Evolutionary conservation across 192 early-diverging fungal genomes (phyloP).

Genomic region (Chytriomyces sp.): DNA sequence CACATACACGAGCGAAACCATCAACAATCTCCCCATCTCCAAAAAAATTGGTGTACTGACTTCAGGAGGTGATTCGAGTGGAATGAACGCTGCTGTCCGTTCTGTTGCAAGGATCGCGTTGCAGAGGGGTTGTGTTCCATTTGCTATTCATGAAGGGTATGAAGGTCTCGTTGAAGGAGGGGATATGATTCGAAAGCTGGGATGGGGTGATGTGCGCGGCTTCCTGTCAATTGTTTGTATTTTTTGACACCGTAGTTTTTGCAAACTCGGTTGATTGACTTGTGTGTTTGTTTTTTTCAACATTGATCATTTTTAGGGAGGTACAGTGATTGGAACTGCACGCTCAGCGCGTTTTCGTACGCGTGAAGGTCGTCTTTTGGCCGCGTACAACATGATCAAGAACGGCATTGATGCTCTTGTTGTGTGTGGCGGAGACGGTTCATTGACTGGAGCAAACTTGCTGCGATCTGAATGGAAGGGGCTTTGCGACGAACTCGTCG

Average conservation of each 20-base stretch:
- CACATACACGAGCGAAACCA: background rate
- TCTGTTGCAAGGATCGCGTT: constrained; percentile 88
- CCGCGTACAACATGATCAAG: constrained; percentile 83
- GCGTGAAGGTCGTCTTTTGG: constrained; percentile 80
- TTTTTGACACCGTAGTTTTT: background rate
- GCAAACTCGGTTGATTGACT: background rate
- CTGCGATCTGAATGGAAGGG: constrained; percentile 91
- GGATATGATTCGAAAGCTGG: constrained; percentile 77
- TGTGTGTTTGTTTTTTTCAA: background rate
- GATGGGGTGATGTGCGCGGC: constrained; percentile 91
- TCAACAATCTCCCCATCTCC: background rate
- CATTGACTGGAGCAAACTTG: constrained; percentile 92
- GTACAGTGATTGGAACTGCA: constrained; percentile 94
- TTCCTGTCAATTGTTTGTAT: constrained; percentile 70
- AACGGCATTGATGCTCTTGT: constrained; percentile 94
- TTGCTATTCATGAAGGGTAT: constrained; percentile 94
- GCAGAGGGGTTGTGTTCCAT: constrained; percentile 80
- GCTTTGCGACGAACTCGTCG: constrained; percentile 76
- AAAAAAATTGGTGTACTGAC: constrained; percentile 94
- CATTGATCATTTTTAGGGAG: constrained; percentile 63
- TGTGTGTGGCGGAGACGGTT: constrained; percentile 96
- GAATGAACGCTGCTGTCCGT: constrained; percentile 96
- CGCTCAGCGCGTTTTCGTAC: constrained; percentile 86
- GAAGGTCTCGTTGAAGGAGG: constrained; percentile 94
- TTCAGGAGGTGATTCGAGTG: constrained; percentile 93